phyloP scores from a whole-genome alignment of 441 rosid genomes.

The Dalechampia spathulata region DNA sequence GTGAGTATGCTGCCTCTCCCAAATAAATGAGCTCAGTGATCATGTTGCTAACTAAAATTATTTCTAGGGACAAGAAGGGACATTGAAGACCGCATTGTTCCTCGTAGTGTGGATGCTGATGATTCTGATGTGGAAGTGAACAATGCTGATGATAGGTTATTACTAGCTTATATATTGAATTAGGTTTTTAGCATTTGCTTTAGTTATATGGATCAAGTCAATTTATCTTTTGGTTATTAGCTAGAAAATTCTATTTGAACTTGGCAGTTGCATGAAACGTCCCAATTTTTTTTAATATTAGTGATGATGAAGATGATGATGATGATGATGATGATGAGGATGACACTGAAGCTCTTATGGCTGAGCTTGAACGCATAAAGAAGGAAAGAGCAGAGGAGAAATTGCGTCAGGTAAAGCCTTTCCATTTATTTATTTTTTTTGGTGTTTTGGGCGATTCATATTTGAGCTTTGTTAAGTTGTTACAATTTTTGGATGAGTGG shows the following conservation, averaged over 20 bases:
- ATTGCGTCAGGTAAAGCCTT: constrained; percentile 70
- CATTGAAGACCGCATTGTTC: constrained; percentile 65
- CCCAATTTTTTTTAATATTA: constrained; percentile 5
- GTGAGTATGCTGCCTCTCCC: constrained; percentile 24
- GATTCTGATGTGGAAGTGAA: constrained; percentile 88
- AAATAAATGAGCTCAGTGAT: neutral
- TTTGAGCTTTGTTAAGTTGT: neutral
- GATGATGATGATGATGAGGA: constrained; percentile 77
- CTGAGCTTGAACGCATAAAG: constrained; percentile 92
- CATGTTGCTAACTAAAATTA: constrained; percentile 15
- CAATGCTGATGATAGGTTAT: constrained; percentile 74
- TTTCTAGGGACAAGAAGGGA: constrained; percentile 62
- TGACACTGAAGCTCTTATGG: constrained; percentile 86
- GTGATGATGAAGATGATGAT: constrained; percentile 33
- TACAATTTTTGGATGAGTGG: too few relatives aligned
- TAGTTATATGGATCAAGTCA: neutral
- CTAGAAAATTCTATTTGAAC: neutral
- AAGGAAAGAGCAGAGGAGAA: constrained; percentile 97
- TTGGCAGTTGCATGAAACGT: neutral
- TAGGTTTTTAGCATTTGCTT: neutral
- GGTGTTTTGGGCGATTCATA: neutral
- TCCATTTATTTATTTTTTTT: neutral
- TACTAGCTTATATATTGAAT: constrained; percentile 5
- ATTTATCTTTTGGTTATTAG: neutral
- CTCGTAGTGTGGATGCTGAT: constrained; percentile 88